Evolutionary conservation across 2,329 filamentous ascomycete species (phyloP), one percentile per base, ranked within the genome.

Genomic region (Cercospora zeina): DNA sequence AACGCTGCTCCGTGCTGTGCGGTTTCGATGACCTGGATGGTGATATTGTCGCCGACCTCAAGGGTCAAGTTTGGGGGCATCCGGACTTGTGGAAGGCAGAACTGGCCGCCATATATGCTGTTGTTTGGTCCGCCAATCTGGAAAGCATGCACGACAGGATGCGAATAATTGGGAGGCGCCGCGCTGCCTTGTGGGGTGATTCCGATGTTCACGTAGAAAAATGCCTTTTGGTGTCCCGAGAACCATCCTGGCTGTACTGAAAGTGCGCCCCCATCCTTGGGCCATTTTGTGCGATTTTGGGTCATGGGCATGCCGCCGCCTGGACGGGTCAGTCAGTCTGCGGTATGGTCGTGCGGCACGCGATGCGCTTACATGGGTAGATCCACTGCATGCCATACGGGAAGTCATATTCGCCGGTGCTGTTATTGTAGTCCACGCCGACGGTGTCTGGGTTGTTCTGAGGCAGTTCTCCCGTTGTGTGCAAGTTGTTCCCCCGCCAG

Each of bases 191-290:
- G 62, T 4, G 68, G 70, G 14, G 66, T 91, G 67, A 93, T 86
- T 68, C 95, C 95, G 59, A 97, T 82, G 80, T 97, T 97, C 78
- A 97, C 81, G 79, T 96, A 96, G 74, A 96, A 83, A 70, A 91
- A 85, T 16, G 92, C 93, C 5, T 86, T 88, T 36, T 84, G 76
- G 76, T 97, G 95, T 67, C 95, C 95, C 62, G 88, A 87, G 81
- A 97, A 97, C 95, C 95, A 97, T 72, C 93, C 95, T 0, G 95
- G 95, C 74, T 97, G 93, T 71, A 97, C 83, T 54, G 91, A 85
- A 64, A 99, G 73, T n/a, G 92, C 91, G 65, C 95, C 95, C 69
- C 95, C 95, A 31, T 79, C 85, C 54, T 91, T 83, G 14, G 95
- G 93, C 95, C 95, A 97, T 79, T 89, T 90, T 13, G 95, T 96